Conservation (phyloP, 768 basidiomycete species). For the Russula foetens region DNA sequence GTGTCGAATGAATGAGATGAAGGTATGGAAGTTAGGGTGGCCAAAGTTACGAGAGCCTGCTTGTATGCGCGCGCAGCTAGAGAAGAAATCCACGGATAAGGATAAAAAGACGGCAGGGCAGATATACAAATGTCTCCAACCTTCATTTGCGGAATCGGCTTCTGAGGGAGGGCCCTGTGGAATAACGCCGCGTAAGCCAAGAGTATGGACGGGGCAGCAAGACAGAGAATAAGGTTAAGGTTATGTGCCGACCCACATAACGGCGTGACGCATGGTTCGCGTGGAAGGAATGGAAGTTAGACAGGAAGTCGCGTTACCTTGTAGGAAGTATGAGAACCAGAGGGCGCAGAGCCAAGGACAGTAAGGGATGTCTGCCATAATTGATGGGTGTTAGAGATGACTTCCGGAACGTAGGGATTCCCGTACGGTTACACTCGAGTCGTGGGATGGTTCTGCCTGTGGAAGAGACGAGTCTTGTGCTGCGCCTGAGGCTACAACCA, state of each 20-base stretch:
- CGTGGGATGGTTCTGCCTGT: conserved; percentile 7
- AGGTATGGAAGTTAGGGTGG: conserved; percentile 54
- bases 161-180: conserved; percentile 3
- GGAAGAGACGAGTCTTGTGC: conserved; percentile 14
- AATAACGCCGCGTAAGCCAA: background rate
- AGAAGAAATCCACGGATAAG: background rate
- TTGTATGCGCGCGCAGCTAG: conserved; percentile 68
- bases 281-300: background rate
- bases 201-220: background rate
- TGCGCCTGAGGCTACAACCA: conserved; percentile 22
- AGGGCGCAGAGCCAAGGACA: background rate
- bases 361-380: background rate
- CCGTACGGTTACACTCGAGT: conserved; percentile 1
- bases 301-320: background rate
- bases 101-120: background rate
- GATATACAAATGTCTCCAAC: conserved; percentile 3
- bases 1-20: conserved; percentile 50
- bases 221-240: conserved; percentile 17
- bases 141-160: conserved; percentile 16
- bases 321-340: background rate
- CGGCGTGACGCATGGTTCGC: background rate
- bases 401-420: background rate
- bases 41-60: conserved; percentile 61
- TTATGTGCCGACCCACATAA: background rate
- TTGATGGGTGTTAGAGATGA: background rate